A percentile compares a stretch with the other conserved stretches of the same genome.
These are phyloP conservation scores for Trichopus zeylanicus DNA, from an alignment of 116 monocot species.

Conservation along the genomic window DNA sequence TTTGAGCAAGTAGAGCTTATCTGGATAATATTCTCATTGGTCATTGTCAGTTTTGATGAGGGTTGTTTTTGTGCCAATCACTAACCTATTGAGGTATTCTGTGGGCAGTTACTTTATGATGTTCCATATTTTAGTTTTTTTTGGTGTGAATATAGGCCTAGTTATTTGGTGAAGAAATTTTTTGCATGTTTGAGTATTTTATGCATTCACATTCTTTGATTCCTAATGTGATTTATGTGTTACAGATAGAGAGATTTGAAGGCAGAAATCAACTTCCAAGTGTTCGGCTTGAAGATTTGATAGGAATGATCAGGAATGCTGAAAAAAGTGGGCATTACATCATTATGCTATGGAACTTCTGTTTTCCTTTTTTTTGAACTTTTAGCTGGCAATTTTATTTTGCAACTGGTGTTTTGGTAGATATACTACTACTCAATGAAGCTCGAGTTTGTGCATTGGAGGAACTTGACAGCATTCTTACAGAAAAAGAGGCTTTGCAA, in stretches of 20 bases:
- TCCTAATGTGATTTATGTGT: constrained; percentile 20
- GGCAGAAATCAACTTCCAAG: constrained; percentile 18
- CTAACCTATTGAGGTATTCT: too few species aligned
- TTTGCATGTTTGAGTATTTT: too few species aligned
- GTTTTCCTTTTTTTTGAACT: not conserved
- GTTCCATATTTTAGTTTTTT: too few species aligned
- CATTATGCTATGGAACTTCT: constrained; percentile 8
- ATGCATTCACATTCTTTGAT: too few species aligned
- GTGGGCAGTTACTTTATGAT: too few species aligned
- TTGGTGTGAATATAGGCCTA: too few species aligned
- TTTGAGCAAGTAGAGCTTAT: too few species aligned
- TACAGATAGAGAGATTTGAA: constrained; percentile 13
- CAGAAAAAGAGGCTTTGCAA: constrained; percentile 70
- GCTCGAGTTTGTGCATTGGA: constrained; percentile 58
- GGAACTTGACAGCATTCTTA: constrained; percentile 56
- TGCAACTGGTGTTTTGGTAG: constrained; percentile 22
- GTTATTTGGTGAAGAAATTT: too few species aligned
- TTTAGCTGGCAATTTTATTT: constrained; percentile 4
- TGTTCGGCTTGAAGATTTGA: constrained; percentile 51
- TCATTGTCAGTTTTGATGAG: too few species aligned
- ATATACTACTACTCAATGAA: constrained; percentile 82
- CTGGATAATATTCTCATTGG: too few species aligned
- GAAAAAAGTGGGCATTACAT: constrained; percentile 53
- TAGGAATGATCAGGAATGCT: constrained; percentile 57
- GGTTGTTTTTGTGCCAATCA: too few species aligned